These are phyloP conservation scores for Saprolegnia parasitica DNA, from an alignment of 352 stramenopile species.

Conservation along the genomic window DNA sequence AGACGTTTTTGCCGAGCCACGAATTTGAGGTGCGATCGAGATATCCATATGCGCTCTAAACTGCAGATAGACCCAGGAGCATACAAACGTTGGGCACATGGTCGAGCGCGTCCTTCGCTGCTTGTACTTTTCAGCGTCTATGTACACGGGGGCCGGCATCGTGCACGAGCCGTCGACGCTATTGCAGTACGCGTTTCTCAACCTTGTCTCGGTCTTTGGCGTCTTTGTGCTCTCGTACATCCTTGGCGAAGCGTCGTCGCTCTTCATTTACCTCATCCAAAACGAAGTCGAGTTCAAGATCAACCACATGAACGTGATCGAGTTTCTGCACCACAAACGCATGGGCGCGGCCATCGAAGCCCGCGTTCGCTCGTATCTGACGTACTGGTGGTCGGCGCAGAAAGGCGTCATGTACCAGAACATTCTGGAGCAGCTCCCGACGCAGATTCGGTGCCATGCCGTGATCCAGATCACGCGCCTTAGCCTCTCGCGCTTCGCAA, in stretches of 20 bases:
- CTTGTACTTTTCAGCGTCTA: neutral
- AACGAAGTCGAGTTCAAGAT: slow-evolving; percentile 27
- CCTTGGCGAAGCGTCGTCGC: slow-evolving; percentile 16
- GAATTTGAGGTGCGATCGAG: neutral
- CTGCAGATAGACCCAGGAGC: neutral
- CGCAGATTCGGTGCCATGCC: slow-evolving; percentile 6
- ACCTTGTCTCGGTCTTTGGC: slow-evolving; percentile 10
- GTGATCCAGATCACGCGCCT: slow-evolving; percentile 1
- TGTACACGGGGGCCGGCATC: slow-evolving; percentile 4
- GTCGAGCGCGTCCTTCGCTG: neutral
- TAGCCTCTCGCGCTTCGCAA: slow-evolving; percentile 3
- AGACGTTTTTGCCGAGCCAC: slow-evolving; percentile 9
- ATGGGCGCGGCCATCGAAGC: neutral
- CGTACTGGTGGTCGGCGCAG: slow-evolving; percentile 20
- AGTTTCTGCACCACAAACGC: neutral
- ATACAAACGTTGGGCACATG: neutral
- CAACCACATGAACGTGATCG: slow-evolving; percentile 23
- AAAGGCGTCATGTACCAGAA: slow-evolving; percentile 11
- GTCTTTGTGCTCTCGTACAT: slow-evolving; percentile 19
- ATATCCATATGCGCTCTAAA: neutral
- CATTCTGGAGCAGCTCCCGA: slow-evolving; percentile 17
- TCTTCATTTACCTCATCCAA: slow-evolving; percentile 21
- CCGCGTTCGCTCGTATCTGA: neutral
- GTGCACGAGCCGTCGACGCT: slow-evolving; percentile 15
- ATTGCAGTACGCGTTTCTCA: slow-evolving; percentile 11